Evolutionary conservation across 2,329 filamentous ascomycete genomes (phyloP).

Genomic region (Allantophomopsis cytisporea): DNA sequence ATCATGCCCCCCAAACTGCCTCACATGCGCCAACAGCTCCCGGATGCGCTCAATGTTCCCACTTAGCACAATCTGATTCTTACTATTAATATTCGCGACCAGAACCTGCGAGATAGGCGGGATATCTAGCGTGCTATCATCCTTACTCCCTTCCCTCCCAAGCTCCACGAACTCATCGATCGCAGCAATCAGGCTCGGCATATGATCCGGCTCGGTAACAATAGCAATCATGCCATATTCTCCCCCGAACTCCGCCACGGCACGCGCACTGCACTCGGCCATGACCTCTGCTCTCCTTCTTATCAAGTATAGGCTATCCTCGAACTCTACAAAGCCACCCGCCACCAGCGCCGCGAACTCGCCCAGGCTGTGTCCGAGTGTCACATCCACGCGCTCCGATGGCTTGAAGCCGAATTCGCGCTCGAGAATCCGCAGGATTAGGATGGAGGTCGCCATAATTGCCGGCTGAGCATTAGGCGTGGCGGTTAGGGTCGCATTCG

Average conservation of each 20-base stretch:
- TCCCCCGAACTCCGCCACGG: slow-evolving; percentile 53
- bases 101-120: slow-evolving; percentile 76
- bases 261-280: slow-evolving; percentile 59
- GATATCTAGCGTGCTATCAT: slow-evolving; percentile 51
- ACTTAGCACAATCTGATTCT: slow-evolving; percentile 90
- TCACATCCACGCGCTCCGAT: slow-evolving; percentile 61
- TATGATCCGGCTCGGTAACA: slow-evolving; percentile 71
- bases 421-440: slow-evolving; percentile 81
- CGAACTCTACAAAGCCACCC: slow-evolving; percentile 65
- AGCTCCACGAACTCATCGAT: slow-evolving; percentile 59
- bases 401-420: slow-evolving; percentile 69
- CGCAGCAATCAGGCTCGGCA: slow-evolving; percentile 53
- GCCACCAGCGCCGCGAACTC: slow-evolving; percentile 88
- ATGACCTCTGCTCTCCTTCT: slow-evolving; percentile 69
- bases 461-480: slow-evolving; percentile 88
- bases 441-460: slow-evolving; percentile 88
- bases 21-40: slow-evolving; percentile 68
- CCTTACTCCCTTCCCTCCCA: slow-evolving; percentile 51
- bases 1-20: slow-evolving; percentile 85
- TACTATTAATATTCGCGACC: slow-evolving; percentile 90
- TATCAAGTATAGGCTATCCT: slow-evolving; percentile 67
- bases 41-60: slow-evolving; percentile 75
- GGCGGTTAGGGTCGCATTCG: slow-evolving; percentile 61
- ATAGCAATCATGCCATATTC: slow-evolving; percentile 92
- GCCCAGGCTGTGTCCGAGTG: slow-evolving; percentile 80